Evolutionary conservation across 495 filamentous ascomycete genomes (phyloP).

Genomic region (Trichoderma erinaceum): DNA sequence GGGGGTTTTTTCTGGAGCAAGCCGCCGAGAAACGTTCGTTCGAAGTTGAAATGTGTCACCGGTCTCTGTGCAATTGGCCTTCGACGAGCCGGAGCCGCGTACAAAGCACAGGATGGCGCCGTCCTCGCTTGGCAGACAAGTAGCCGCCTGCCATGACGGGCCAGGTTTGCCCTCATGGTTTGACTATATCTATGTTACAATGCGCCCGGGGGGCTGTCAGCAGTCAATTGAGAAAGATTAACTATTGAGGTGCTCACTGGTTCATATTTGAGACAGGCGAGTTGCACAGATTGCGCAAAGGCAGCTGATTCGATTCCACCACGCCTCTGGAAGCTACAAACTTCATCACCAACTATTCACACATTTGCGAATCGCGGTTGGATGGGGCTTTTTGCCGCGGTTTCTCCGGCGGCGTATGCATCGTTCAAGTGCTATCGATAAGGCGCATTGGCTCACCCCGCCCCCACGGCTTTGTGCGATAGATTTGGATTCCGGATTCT

Average conservation of each 20-base stretch:
- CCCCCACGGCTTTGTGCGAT: no score
- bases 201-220: slow-evolving; percentile 10
- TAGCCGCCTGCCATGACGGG: slow-evolving; percentile 33
- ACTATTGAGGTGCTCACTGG: background rate
- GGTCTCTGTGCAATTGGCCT: slow-evolving; percentile 20
- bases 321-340: background rate
- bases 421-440: background rate
- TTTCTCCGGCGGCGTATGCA: background rate
- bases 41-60: slow-evolving; percentile 24
- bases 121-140: slow-evolving; percentile 27
- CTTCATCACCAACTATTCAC: background rate
- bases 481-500: no score
- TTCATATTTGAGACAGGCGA: slow-evolving; percentile 6
- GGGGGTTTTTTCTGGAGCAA: slow-evolving; percentile 54
- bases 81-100: slow-evolving; percentile 18
- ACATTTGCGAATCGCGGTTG: background rate
- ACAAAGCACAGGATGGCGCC: slow-evolving; percentile 21
- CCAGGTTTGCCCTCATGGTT: slow-evolving; percentile 19
- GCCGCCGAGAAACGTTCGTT: slow-evolving; percentile 49
- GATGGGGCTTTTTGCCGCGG: background rate
- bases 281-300: slow-evolving; percentile 3
- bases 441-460: no score
- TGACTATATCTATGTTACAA: background rate
- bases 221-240: background rate
- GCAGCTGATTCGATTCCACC: background rate